These are phyloP conservation scores for Lepiota brunneoincarnata DNA, from an alignment of 768 basidiomycete species.

Conservation along the genomic window DNA sequence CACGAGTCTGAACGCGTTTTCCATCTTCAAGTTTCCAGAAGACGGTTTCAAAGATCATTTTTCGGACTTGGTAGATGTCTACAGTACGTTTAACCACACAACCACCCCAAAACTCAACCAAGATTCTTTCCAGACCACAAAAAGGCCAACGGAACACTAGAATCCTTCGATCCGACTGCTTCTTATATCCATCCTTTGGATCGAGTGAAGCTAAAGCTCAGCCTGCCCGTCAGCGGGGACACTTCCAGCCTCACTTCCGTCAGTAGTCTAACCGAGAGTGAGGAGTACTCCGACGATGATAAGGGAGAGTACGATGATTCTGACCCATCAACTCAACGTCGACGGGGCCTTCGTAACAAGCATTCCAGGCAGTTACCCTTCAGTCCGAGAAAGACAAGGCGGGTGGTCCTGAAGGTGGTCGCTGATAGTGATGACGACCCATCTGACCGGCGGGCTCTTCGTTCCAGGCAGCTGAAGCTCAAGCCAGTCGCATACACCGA, in stretches of 20 bases:
- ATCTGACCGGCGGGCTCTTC: neutral
- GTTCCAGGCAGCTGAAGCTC: slow-evolving; percentile 8
- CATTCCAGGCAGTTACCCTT: slow-evolving; percentile 6
- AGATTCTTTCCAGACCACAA: slow-evolving; percentile 38
- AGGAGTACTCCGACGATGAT: slow-evolving; percentile 17
- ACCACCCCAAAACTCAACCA: slow-evolving; percentile 13
- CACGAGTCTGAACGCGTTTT: slow-evolving; percentile 26
- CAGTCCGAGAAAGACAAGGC: slow-evolving; percentile 5
- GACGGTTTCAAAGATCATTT: slow-evolving; percentile 34
- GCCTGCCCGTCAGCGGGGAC: slow-evolving; percentile 25
- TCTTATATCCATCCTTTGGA: slow-evolving; percentile 56
- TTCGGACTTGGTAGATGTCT: slow-evolving; percentile 48
- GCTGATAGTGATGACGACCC: slow-evolving; percentile 5
- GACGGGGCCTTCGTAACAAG: neutral
- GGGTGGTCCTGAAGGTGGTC: neutral
- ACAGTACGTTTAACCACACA: slow-evolving; percentile 41
- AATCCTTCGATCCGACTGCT: slow-evolving; percentile 60
- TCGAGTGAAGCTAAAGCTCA: slow-evolving; percentile 41
- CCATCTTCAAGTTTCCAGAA: slow-evolving; percentile 39
- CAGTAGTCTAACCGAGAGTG: slow-evolving; percentile 29
- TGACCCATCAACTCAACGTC: slow-evolving; percentile 16
- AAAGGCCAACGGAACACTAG: slow-evolving; percentile 39
- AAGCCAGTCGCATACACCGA: neutral
- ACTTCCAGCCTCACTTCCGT: slow-evolving; percentile 20
- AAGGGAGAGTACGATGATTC: slow-evolving; percentile 26